A percentile compares a stretch with the other conserved stretches of the same genome.
These are phyloP conservation scores for Aspergillus indologenus DNA, from an alignment of 495 filamentous ascomycete species.

Conservation along the genomic window DNA sequence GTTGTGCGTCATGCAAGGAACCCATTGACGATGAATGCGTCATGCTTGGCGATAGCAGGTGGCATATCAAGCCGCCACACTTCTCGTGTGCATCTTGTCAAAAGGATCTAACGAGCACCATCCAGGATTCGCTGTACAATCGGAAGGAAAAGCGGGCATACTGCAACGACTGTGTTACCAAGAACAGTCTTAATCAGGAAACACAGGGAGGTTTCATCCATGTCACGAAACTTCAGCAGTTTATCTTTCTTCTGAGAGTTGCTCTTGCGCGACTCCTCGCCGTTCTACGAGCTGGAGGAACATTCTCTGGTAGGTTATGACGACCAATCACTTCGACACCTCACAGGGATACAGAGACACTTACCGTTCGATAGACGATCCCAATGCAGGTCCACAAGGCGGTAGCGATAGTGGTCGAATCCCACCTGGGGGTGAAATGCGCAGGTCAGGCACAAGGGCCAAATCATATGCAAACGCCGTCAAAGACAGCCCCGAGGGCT, in stretches of 20 bases:
- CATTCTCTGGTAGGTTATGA: constrained; percentile 60
- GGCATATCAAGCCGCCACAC: constrained; percentile 72
- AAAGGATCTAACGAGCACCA: constrained; percentile 61
- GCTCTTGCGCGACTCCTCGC: constrained; percentile 87
- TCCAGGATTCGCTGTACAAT: constrained; percentile 65
- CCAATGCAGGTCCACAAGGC: constrained; percentile 61
- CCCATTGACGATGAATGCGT: constrained; percentile 94
- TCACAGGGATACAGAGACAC: background rate
- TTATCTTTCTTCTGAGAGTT: constrained; percentile 86
- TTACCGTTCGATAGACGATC: constrained; percentile 55
- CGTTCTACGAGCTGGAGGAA: constrained; percentile 77
- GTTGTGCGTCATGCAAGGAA: constrained; percentile 74
- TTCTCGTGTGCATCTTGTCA: constrained; percentile 73
- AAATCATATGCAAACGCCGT: constrained; percentile 66
- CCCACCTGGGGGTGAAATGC: constrained; percentile 36
- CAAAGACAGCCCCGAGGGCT: constrained; percentile 56
- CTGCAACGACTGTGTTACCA: constrained; percentile 64
- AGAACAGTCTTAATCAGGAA: constrained; percentile 43
- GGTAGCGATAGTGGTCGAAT: constrained; percentile 60
- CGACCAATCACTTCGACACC: constrained; percentile 3
- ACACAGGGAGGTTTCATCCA: constrained; percentile 55
- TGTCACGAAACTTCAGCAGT: constrained; percentile 85
- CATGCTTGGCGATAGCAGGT: constrained; percentile 65
- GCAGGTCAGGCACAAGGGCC: constrained; percentile 67
- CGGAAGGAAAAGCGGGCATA: constrained; percentile 60